Percentiles rank a stretch among this genome's conserved stretches.
These are phyloP conservation scores for Pulveroboletus frians DNA, from an alignment of 768 basidiomycete species.

Conservation along the genomic window DNA sequence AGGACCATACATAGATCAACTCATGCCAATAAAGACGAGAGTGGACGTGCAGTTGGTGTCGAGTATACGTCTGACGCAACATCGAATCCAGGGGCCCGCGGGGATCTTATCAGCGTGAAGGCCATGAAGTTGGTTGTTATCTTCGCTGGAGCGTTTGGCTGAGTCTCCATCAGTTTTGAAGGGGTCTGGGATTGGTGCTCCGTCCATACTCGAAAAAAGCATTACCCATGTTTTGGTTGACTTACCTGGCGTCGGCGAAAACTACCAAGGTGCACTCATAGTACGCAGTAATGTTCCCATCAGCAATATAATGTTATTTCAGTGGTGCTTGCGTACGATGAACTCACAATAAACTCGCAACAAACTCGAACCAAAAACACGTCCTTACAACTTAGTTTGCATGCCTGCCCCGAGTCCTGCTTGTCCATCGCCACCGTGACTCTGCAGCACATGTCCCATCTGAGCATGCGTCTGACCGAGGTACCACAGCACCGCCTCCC, in stretches of 20 bases:
- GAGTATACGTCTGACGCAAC: slow-evolving; percentile 30
- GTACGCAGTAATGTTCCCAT: rapidly evolving
- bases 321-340: no score
- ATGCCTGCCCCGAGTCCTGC: no score
- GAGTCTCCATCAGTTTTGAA: slow-evolving; percentile 55
- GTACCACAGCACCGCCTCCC: no score
- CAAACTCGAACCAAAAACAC: no score
- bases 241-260: slow-evolving; percentile 74
- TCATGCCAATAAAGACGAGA: slow-evolving; percentile 15
- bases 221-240: slow-evolving; percentile 50
- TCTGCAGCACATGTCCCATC: no score
- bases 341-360: no score
- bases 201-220: slow-evolving; percentile 40
- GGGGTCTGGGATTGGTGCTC: slow-evolving; percentile 64
- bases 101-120: slow-evolving; percentile 13
- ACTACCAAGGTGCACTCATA: slow-evolving; percentile 45
- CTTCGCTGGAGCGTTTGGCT: slow-evolving; percentile 50
- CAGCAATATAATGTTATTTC: no score
- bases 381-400: no score
- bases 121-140: slow-evolving; percentile 43
- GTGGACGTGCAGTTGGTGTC: slow-evolving; percentile 35
- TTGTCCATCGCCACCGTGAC: no score
- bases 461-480: no score
- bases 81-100: slow-evolving; percentile 13
- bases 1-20: no score